Conservation (phyloP, 495 filamentous ascomycete genomes). For the Trichoderma virens region DNA sequence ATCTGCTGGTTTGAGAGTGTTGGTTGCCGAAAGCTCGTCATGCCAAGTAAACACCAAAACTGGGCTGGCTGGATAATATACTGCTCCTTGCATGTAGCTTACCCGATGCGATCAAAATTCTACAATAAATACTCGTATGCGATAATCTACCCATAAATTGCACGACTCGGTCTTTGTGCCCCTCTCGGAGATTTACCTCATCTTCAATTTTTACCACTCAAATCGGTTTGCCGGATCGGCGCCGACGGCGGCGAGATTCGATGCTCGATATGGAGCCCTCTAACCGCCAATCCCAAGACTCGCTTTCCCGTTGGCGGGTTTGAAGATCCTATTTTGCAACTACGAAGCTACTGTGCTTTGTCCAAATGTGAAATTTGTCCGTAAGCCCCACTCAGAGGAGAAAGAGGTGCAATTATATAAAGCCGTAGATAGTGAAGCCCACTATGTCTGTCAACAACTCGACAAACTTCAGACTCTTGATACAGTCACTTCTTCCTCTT, state of each 20-base stretch:
- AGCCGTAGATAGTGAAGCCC: not conserved
- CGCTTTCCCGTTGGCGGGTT: not conserved
- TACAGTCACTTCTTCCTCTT: not conserved
- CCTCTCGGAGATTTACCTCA: not conserved
- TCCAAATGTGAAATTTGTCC: not conserved
- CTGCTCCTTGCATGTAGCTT: too few species aligned
- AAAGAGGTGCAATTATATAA: not conserved
- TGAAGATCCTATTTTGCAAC: not conserved
- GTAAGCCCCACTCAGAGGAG: not conserved
- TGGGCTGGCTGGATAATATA: too few species aligned
- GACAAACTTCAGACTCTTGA: not conserved
- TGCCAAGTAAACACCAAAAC: too few species aligned
- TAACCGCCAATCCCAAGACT: not conserved
- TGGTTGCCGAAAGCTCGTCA: too few species aligned
- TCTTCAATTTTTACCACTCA: conserved; percentile 8
- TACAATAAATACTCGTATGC: too few species aligned
- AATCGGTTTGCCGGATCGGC: not conserved
- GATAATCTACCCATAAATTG: not conserved
- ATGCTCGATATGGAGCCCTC: not conserved
- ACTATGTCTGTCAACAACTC: not conserved
- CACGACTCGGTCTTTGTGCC: not conserved
- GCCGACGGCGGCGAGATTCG: not conserved
- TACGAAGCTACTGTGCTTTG: not conserved
- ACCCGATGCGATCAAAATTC: too few species aligned
- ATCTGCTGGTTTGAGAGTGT: not conserved